These are phyloP conservation scores for Debaryomyces nepalensis DNA, from an alignment of 1,139 yeast species.

Conservation along the genomic window DNA sequence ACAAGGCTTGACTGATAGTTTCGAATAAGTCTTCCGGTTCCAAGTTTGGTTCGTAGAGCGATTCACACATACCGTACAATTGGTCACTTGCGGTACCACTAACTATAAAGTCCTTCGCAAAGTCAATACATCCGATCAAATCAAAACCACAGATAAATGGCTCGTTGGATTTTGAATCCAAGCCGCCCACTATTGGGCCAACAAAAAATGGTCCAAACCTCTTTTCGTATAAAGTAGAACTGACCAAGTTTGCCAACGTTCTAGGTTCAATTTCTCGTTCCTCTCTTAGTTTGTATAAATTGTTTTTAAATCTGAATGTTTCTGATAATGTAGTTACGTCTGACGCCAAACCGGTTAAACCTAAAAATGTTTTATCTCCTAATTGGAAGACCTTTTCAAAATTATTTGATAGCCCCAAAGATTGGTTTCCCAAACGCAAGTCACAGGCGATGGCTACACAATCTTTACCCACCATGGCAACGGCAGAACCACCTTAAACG, in stretches of 20 bases:
- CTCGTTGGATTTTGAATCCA: conserved; percentile 74
- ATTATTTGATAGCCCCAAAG: conserved; percentile 87
- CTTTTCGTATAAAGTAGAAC: conserved; percentile 85
- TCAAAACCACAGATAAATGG: conserved; percentile 97
- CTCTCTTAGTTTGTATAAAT: conserved; percentile 87
- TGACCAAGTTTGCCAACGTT: conserved; percentile 90
- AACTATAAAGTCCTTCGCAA: conserved; percentile 94
- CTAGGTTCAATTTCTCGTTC: conserved; percentile 92
- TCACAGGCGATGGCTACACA: conserved; percentile 98
- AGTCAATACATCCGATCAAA: conserved; percentile 94
- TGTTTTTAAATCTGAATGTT: conserved; percentile 80
- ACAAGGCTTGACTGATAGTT: conserved; percentile 89
- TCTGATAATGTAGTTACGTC: conserved; percentile 89
- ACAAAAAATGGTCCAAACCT: conserved; percentile 97
- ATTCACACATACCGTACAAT: conserved; percentile 97
- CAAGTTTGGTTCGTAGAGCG: conserved; percentile 90
- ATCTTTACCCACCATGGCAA: conserved; percentile 98
- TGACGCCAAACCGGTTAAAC: conserved; percentile 92
- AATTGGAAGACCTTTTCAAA: conserved; percentile 90
- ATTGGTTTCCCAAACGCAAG: conserved; percentile 90
- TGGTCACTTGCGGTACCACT: conserved; percentile 97
- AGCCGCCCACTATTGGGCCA: conserved; percentile 96
- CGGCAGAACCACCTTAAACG: conserved; percentile 82
- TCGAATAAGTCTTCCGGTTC: conserved; percentile 97
- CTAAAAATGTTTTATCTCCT: conserved; percentile 81